Evolutionary conservation across 2,329 filamentous ascomycete genomes (phyloP).

Genomic region (Simplicillium aogashimaense): DNA sequence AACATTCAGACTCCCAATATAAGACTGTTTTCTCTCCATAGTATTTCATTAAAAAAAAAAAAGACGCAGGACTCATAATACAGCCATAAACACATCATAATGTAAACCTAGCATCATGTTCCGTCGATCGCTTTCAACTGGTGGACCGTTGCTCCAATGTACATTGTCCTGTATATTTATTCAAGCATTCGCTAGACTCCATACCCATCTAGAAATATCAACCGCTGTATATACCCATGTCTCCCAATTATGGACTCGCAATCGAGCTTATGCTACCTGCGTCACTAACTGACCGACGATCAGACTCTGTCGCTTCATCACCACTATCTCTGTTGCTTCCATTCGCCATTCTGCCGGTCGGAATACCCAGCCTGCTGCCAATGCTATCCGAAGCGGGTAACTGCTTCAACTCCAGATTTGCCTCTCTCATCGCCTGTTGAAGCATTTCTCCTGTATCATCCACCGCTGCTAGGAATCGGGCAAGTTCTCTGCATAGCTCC

Average conservation of each 20-base stretch:
- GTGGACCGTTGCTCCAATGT: too few species aligned
- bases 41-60: too few species aligned
- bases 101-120: too few species aligned
- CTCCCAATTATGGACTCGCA: conserved; percentile 4
- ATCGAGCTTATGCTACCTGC: conserved; percentile 22
- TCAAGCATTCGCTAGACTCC: too few species aligned
- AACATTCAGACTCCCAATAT: too few species aligned
- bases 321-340: conserved; percentile 22
- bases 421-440: conserved; percentile 57
- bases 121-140: too few species aligned
- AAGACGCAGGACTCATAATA: too few species aligned
- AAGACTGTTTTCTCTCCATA: too few species aligned
- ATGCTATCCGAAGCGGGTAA: conserved; percentile 8
- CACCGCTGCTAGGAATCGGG: conserved; percentile 87
- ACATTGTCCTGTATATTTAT: too few species aligned
- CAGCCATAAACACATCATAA: too few species aligned
- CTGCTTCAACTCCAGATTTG: conserved; percentile 30
- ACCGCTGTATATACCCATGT: too few species aligned
- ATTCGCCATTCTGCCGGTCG: conserved; percentile 11
- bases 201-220: too few species aligned
- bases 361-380: conserved; percentile 21
- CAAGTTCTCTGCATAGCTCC: conserved; percentile 91
- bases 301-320: conserved; percentile 24
- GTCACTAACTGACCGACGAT: conserved; percentile 25
- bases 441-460: conserved; percentile 79